Evolutionary conservation across 2,329 filamentous ascomycete species (phyloP).

Genomic region (Aspergillus terreus): DNA sequence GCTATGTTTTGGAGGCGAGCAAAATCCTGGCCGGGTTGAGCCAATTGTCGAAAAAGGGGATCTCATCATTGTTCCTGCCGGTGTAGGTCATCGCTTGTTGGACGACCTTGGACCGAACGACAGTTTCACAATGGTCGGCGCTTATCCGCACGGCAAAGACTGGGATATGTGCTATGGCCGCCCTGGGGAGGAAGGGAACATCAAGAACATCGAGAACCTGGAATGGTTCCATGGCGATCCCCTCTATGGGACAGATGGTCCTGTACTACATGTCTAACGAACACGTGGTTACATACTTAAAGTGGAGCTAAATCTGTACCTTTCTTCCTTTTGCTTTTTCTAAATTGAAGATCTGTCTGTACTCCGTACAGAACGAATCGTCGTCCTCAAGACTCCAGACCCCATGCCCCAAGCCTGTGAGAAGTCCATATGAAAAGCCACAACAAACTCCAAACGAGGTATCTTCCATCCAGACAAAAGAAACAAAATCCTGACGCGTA

Average conservation of each 20-base stretch:
- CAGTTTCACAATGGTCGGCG: constrained; percentile 64
- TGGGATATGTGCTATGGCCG: constrained; percentile 74
- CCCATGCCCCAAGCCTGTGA: background rate
- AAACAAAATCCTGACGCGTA: background rate
- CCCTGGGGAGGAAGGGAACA: constrained; percentile 52
- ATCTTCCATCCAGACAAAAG: background rate
- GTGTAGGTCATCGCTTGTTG: constrained; percentile 61
- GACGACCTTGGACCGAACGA: constrained; percentile 48
- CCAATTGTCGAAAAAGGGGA: constrained; percentile 56
- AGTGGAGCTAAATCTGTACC: background rate
- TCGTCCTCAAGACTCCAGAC: constrained; percentile 1
- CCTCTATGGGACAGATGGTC: constrained; percentile 55
- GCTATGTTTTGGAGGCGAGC: constrained; percentile 64
- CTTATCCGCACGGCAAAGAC: constrained; percentile 54
- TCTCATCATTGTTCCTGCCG: constrained; percentile 62
- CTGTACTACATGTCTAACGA: constrained; percentile 41
- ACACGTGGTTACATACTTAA: background rate
- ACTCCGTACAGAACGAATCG: no score
- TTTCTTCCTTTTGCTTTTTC: background rate
- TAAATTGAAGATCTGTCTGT: background rate
- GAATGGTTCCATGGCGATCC: constrained; percentile 60
- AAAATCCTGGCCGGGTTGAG: constrained; percentile 57
- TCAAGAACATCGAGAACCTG: constrained; percentile 47
- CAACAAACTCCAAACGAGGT: background rate
- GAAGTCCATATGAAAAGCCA: background rate